phyloP scores from a whole-genome alignment of 2,329 filamentous ascomycete genomes.

The Remersonia thermophila region DNA sequence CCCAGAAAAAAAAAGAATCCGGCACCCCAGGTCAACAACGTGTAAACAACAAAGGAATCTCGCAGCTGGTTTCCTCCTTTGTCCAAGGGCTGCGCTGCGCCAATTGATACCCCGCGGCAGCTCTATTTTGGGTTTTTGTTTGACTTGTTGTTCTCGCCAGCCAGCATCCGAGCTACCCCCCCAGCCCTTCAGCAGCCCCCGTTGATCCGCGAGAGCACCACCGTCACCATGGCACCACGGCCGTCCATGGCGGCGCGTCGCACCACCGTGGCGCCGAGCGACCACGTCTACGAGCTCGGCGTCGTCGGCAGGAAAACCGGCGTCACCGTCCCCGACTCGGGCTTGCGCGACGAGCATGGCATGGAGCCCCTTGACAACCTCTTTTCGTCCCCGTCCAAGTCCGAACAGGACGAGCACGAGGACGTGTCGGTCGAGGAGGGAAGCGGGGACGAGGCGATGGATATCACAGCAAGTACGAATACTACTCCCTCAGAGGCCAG shows the following conservation, averaged over 20 bases:
- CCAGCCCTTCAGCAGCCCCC: too few species aligned
- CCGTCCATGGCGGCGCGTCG: slow-evolving; percentile 25
- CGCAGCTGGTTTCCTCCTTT: too few species aligned
- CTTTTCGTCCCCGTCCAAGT: slow-evolving; percentile 64
- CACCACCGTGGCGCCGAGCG: slow-evolving; percentile 25
- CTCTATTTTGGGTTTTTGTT: background rate
- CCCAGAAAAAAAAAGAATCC: too few species aligned
- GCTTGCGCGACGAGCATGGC: slow-evolving; percentile 78
- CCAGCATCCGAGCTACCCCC: too few species aligned
- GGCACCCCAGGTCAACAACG: too few species aligned
- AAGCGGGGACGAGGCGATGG: slow-evolving; percentile 37
- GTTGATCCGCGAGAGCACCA: too few species aligned
- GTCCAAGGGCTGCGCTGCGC: too few species aligned
- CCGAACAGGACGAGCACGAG: slow-evolving; percentile 20
- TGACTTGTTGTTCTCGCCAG: background rate
- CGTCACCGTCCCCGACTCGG: slow-evolving; percentile 63
- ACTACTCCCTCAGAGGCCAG: too few species aligned
- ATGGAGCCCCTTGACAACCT: slow-evolving; percentile 78
- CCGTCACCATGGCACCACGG: slow-evolving; percentile 26
- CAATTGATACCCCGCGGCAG: too few species aligned
- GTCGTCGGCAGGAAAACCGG: slow-evolving; percentile 71
- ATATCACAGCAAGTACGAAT: slow-evolving; percentile 29
- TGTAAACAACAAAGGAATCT: too few species aligned
- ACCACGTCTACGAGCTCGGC: slow-evolving; percentile 38
- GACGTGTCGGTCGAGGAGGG: slow-evolving; percentile 15